Evolutionary conservation across 352 stramenopile species (phyloP).

Genomic region (Globisporangium carolinianum): DNA sequence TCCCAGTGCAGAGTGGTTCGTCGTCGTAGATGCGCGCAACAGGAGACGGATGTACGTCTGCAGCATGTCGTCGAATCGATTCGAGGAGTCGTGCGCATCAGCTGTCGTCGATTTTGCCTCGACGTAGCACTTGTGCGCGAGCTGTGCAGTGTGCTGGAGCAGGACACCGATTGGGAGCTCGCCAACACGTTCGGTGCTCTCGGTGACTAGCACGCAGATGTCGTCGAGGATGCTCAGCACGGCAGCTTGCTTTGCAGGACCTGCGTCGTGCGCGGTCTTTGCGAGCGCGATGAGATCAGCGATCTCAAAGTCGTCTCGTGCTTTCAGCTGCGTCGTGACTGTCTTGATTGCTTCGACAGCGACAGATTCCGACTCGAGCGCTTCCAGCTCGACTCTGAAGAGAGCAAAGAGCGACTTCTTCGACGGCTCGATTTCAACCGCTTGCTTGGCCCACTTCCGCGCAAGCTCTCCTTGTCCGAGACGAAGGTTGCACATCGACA

Average conservation of each 20-base stretch:
- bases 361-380: slow-evolving; percentile 10
- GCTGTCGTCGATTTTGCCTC: slow-evolving; percentile 5
- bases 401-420: slow-evolving; percentile 57
- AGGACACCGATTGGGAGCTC: slow-evolving; percentile 29
- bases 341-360: slow-evolving; percentile 4
- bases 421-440: slow-evolving; percentile 33
- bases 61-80: slow-evolving; percentile 29
- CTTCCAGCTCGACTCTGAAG: slow-evolving; percentile 34
- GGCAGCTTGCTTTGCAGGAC: slow-evolving; percentile 23
- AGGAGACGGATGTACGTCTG: slow-evolving; percentile 33
- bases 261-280: slow-evolving; percentile 26
- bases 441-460: slow-evolving; percentile 36
- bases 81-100: neutral
- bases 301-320: slow-evolving; percentile 55
- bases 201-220: slow-evolving; percentile 20
- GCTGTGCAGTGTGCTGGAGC: slow-evolving; percentile 65
- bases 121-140: slow-evolving; percentile 28
- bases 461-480: slow-evolving; percentile 24
- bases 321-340: slow-evolving; percentile 30
- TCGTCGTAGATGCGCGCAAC: slow-evolving; percentile 16
- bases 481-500: slow-evolving; percentile 32
- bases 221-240: slow-evolving; percentile 49
- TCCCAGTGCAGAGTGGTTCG: slow-evolving; percentile 16
- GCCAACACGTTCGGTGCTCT: neutral
- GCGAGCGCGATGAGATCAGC: slow-evolving; percentile 52